phyloP scores from a whole-genome alignment of 352 stramenopile genomes.

The Globisporangium echinulatum region DNA sequence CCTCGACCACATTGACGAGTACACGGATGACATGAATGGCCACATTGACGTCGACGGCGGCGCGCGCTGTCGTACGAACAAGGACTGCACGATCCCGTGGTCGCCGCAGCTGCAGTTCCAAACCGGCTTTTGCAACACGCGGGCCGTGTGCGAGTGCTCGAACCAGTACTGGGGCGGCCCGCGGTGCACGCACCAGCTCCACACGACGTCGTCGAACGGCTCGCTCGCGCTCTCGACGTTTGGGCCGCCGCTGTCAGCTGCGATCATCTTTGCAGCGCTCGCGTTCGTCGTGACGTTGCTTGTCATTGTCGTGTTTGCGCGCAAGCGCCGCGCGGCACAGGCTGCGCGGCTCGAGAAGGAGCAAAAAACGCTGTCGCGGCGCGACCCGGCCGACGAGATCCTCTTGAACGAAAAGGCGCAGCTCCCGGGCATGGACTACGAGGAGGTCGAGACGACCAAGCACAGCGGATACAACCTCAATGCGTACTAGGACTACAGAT shows the following conservation, averaged over 20 bases:
- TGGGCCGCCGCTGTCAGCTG: slow-evolving; percentile 23
- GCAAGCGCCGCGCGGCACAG: slow-evolving; percentile 25
- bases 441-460: slow-evolving; percentile 22
- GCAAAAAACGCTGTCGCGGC: slow-evolving; percentile 30
- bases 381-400: slow-evolving; percentile 21
- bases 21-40: slow-evolving; percentile 51
- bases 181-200: slow-evolving; percentile 51
- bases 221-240: slow-evolving; percentile 12
- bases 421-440: slow-evolving; percentile 15
- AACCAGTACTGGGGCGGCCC: slow-evolving; percentile 58
- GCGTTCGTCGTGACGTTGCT: slow-evolving; percentile 31
- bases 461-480: slow-evolving; percentile 16
- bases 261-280: slow-evolving; percentile 19
- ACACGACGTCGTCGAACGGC: slow-evolving; percentile 8
- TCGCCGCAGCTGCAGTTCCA: slow-evolving; percentile 33
- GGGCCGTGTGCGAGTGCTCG: slow-evolving; percentile 42
- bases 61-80: slow-evolving; percentile 38
- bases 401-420: slow-evolving; percentile 19
- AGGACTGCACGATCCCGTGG: slow-evolving; percentile 54
- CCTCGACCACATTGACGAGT: slow-evolving; percentile 49
- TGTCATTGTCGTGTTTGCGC: slow-evolving; percentile 33
- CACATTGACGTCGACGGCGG: slow-evolving; percentile 46
- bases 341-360: slow-evolving; percentile 23
- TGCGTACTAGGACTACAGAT: too few species aligned
- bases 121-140: slow-evolving; percentile 45